Percentiles rank a stretch among this genome's conserved stretches.
Evolutionary conservation across 164 flowering plant species (phyloP).

Genomic region (Aristolochia contorta): DNA sequence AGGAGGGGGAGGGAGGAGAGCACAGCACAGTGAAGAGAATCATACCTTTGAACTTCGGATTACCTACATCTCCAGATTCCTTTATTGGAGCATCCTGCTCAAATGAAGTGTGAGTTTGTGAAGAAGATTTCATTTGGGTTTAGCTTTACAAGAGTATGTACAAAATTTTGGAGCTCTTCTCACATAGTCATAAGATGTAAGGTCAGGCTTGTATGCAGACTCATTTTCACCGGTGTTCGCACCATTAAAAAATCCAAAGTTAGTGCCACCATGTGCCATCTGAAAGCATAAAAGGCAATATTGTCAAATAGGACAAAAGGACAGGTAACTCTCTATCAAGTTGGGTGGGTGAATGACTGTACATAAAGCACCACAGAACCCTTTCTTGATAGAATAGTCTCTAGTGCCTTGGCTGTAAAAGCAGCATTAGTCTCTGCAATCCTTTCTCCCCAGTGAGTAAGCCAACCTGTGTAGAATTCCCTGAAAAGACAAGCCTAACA

Average conservation of each 20-base stretch:
- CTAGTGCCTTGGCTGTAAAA: slow-evolving; percentile 49
- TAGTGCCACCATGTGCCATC: slow-evolving; percentile 99
- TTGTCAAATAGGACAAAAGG: slow-evolving; percentile 5
- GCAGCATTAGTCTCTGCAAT: slow-evolving; percentile 56
- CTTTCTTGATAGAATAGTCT: slow-evolving; percentile 59
- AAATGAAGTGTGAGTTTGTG: neutral
- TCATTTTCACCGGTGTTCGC: slow-evolving; percentile 67
- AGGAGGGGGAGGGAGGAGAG: neutral
- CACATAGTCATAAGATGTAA: slow-evolving; percentile 98
- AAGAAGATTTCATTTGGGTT: neutral
- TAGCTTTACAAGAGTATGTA: slow-evolving; percentile 1
- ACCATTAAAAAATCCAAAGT: slow-evolving; percentile 90
- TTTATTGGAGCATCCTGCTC: slow-evolving; percentile 88
- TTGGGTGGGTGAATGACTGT: slow-evolving; percentile 17
- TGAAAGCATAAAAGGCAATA: slow-evolving; percentile 20
- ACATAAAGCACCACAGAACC: slow-evolving; percentile 97
- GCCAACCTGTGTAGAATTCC: slow-evolving; percentile 98
- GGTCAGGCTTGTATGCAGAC: slow-evolving; percentile 78
- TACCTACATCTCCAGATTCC: slow-evolving; percentile 84
- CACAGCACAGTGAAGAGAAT: neutral
- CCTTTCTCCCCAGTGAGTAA: slow-evolving; percentile 94
- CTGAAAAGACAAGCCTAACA: slow-evolving; percentile 29
- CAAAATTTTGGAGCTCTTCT: slow-evolving; percentile 13
- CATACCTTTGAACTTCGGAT: slow-evolving; percentile 65
- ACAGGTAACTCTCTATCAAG: slow-evolving; percentile 5